A percentile compares a stretch with the other conserved stretches of the same genome.
Conservation (phyloP, 345 rosid species). For the Salix caprea region DNA sequence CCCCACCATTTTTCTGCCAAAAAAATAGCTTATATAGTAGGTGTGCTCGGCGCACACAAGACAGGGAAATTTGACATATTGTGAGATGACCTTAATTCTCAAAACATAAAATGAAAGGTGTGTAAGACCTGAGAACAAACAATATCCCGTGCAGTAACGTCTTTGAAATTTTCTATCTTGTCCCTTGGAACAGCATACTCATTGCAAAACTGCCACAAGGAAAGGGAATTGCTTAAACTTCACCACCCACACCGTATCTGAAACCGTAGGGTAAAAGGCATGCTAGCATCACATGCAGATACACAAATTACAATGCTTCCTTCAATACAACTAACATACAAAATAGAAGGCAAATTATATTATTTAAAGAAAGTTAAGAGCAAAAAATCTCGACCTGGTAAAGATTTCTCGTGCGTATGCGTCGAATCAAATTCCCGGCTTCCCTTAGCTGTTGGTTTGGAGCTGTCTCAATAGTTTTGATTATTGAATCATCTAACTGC, state of each 20-base stretch:
- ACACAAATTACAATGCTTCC: not conserved
- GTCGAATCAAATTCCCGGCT: constrained; percentile 69
- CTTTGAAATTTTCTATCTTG: constrained; percentile 67
- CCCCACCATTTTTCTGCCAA: constrained; percentile 60
- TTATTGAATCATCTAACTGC: constrained; percentile 85
- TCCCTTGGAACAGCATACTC: constrained; percentile 93
- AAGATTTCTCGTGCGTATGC: constrained; percentile 79
- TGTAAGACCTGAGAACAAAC: constrained; percentile 76
- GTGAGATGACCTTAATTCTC: no score
- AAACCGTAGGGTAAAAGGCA: not conserved
- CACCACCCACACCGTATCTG: not conserved
- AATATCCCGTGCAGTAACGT: constrained; percentile 80
- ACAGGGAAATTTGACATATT: not conserved
- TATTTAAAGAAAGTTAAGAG: not conserved
- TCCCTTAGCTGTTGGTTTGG: constrained; percentile 66
- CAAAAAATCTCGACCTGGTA: constrained; percentile 55
- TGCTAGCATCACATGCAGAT: not conserved
- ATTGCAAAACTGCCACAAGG: constrained; percentile 74
- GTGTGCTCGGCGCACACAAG: not conserved
- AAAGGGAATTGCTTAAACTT: not conserved
- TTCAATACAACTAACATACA: not conserved
- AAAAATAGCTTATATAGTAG: constrained; percentile 2
- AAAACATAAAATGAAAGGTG: no score
- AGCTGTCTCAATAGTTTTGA: constrained; percentile 79
- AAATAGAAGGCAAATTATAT: not conserved